Percentiles rank a stretch among this genome's conserved stretches.
phyloP scores from a whole-genome alignment of 768 basidiomycete species.

The Trametes maxima region DNA sequence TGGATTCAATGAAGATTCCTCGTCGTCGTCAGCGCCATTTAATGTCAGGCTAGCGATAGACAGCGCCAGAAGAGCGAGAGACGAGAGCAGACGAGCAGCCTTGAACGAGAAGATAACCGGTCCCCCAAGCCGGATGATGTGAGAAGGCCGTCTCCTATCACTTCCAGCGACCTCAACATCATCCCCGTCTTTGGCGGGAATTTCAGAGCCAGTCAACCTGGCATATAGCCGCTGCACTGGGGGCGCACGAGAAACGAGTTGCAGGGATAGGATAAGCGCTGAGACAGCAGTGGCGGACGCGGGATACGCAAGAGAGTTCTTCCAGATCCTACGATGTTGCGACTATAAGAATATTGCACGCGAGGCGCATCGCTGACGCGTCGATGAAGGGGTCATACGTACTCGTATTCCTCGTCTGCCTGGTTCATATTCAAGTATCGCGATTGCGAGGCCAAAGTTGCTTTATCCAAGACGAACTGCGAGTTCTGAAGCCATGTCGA shows the following conservation, averaged over 20 bases:
- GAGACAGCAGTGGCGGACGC: constrained; percentile 15
- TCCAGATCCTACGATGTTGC: constrained; percentile 8
- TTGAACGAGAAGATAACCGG: constrained; percentile 49
- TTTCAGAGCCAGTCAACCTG: constrained; percentile 9
- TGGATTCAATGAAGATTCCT: neutral
- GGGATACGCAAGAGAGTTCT: constrained; percentile 18
- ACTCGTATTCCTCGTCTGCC: constrained; percentile 5
- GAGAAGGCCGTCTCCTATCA: neutral
- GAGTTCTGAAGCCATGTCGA: constrained; percentile 13
- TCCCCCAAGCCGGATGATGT: constrained; percentile 44
- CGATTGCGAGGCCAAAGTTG: neutral
- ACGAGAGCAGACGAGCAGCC: constrained; percentile 46
- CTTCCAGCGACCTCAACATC: constrained; percentile 4
- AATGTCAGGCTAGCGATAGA: constrained; percentile 46
- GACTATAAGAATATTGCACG: neutral
- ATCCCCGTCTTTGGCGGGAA: neutral
- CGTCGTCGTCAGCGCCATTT: constrained; percentile 16
- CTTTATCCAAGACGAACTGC: constrained; percentile 13
- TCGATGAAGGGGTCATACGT: neutral
- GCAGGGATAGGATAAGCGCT: constrained; percentile 12
- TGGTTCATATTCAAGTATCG: neutral
- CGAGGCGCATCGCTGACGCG: neutral
- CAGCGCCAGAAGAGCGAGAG: constrained; percentile 50
- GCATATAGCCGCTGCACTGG: constrained; percentile 11
- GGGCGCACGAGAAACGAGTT: constrained; percentile 15